Evolutionary conservation across 2,329 filamentous ascomycete species (phyloP).

Genomic region (Lachnellula hyalina): DNA sequence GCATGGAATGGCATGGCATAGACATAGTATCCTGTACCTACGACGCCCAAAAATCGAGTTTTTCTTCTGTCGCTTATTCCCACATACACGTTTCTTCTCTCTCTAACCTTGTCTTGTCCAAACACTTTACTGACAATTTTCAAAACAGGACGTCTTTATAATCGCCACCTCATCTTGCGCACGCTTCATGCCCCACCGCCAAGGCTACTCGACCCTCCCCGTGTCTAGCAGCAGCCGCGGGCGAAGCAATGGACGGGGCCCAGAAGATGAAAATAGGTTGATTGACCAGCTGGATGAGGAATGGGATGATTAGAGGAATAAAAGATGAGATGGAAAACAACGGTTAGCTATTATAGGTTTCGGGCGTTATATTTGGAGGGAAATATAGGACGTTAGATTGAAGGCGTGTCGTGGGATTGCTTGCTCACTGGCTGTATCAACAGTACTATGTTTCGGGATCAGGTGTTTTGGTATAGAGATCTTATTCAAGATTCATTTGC

Average conservation of each 20-base stretch:
- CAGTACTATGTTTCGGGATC: neutral
- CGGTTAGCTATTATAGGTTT: neutral
- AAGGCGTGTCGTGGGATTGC: neutral
- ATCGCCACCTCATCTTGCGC: conserved; percentile 66
- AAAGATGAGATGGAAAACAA: no score
- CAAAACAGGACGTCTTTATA: conserved; percentile 58
- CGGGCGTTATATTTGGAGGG: neutral
- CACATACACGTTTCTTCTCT: conserved; percentile 4
- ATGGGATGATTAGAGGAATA: conserved; percentile 68
- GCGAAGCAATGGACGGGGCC: conserved; percentile 13
- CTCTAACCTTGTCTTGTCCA: neutral
- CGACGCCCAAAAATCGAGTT: conserved; percentile 9
- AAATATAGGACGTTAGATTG: neutral
- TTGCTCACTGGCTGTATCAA: neutral
- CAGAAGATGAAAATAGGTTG: conserved; percentile 83
- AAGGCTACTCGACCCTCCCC: conserved; percentile 63
- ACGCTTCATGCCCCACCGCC: conserved; percentile 56
- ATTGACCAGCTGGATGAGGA: conserved; percentile 97
- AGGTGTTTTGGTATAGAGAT: neutral
- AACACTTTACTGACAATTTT: conserved; percentile 10
- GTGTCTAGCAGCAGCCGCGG: conserved; percentile 40
- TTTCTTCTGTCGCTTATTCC: conserved; percentile 1
- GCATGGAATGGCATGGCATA: conserved; percentile 22
- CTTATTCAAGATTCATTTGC: neutral
- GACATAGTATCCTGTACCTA: conserved; percentile 1